A percentile compares a stretch with the other conserved stretches of the same genome.
phyloP scores from a whole-genome alignment of 768 basidiomycete species.

The Xerocomus spinulosus region DNA sequence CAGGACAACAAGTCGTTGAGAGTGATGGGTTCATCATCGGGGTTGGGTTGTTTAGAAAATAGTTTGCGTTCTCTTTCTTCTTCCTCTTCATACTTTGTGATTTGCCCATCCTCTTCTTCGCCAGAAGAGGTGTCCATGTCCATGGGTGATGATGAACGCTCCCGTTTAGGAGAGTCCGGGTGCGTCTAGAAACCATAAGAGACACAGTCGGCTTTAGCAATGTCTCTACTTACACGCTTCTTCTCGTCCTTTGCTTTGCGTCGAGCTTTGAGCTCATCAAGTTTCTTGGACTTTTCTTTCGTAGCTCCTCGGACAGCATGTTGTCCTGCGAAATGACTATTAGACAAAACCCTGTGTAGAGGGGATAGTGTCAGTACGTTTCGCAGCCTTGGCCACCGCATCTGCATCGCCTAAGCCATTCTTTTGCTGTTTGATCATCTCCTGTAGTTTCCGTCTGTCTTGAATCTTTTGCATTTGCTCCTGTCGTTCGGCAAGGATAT shows the following conservation, averaged over 20 bases:
- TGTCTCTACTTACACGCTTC: constrained; percentile 55
- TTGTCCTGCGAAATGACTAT: constrained; percentile 48
- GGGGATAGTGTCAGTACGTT: constrained; percentile 48
- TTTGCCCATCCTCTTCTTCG: constrained; percentile 76
- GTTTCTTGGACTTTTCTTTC: constrained; percentile 72
- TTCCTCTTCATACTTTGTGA: constrained; percentile 67
- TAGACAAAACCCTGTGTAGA: constrained; percentile 5
- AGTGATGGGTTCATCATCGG: constrained; percentile 45
- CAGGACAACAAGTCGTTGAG: constrained; percentile 57
- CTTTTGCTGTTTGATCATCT: constrained; percentile 67
- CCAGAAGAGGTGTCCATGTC: constrained; percentile 81
- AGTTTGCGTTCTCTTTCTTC: constrained; percentile 59
- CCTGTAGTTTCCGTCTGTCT: constrained; percentile 66
- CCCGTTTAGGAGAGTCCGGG: constrained; percentile 56
- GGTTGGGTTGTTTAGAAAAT: constrained; percentile 39
- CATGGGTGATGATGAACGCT: constrained; percentile 75
- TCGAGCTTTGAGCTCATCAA: constrained; percentile 82
- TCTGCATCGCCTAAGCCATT: constrained; percentile 48
- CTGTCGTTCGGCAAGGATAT: constrained; percentile 70
- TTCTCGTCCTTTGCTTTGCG: constrained; percentile 88
- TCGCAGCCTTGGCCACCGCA: constrained; percentile 65
- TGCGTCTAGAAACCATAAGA: constrained; percentile 36
- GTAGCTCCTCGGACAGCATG: constrained; percentile 69
- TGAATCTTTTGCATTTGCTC: constrained; percentile 76
- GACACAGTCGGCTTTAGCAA: background rate